These are phyloP conservation scores for Fusarium zealandicum DNA, from an alignment of 2,329 filamentous ascomycete species.

Conservation along the genomic window DNA sequence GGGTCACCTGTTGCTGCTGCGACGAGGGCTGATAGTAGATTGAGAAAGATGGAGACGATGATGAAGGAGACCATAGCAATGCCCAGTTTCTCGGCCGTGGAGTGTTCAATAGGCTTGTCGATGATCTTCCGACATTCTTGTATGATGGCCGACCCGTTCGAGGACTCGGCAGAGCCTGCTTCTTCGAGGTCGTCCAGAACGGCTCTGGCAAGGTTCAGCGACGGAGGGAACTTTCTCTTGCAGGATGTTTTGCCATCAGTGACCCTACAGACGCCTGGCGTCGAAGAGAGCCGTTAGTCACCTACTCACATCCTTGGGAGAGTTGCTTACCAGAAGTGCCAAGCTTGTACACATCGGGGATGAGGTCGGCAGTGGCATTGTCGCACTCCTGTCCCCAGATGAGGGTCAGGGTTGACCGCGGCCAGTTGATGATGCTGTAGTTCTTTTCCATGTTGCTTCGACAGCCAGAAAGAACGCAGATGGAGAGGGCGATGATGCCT, in stretches of 20 bases:
- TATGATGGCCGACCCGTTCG: not conserved
- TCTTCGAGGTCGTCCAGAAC: slow-evolving; percentile 19
- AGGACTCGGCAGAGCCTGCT: not conserved
- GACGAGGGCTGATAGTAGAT: slow-evolving; percentile 17
- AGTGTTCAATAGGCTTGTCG: slow-evolving; percentile 15
- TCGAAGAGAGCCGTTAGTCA: not conserved
- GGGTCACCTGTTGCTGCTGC: not conserved
- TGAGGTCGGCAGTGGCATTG: slow-evolving; percentile 9
- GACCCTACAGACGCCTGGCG: slow-evolving; percentile 25
- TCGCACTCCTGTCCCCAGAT: slow-evolving; percentile 26
- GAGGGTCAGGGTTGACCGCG: slow-evolving; percentile 20
- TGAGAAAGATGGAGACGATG: slow-evolving; percentile 22
- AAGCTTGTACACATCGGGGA: slow-evolving; percentile 27
- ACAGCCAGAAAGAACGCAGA: slow-evolving; percentile 30
- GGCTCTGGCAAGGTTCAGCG: slow-evolving; percentile 28
- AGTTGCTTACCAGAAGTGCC: slow-evolving; percentile 18
- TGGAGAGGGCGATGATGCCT: slow-evolving; percentile 29
- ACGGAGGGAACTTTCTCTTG: slow-evolving; percentile 18
- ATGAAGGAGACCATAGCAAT: slow-evolving; percentile 22
- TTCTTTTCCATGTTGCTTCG: slow-evolving; percentile 20
- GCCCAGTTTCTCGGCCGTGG: slow-evolving; percentile 11
- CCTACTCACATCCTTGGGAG: accelerated
- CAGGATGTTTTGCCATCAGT: slow-evolving; percentile 12
- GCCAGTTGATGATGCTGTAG: slow-evolving; percentile 32
- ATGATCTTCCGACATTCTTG: slow-evolving; percentile 17